Evolutionary conservation across 1,139 yeast species (phyloP), one percentile per base, ranked within the genome.

Genomic region (Hyphopichia khmerensis): DNA sequence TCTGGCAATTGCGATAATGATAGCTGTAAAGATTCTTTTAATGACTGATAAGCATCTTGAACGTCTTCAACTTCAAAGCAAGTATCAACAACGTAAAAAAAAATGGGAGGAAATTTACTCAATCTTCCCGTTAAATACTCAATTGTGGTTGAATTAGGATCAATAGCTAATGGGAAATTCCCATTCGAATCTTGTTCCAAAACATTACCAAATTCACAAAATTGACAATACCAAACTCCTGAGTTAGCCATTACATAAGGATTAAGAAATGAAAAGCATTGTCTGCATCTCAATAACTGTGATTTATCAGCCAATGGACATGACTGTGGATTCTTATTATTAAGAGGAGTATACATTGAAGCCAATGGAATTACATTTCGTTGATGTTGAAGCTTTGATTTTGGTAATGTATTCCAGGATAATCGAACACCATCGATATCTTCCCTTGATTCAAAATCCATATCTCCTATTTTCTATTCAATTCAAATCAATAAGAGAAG

Each of bases 371-470:
- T 72, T 1, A 80, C 74, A 40, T 80, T 73, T 39, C 84, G 62
- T 24, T 77, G 71, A 42, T 82, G 81, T 44, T 82, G 86, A 36
- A 77, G 69, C 51, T 75, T 75, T 11, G 84, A 73, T 33, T 79
- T 67, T 13, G 93, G 90, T 42, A 93, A 74, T 39, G 81, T 79
- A 63, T 88, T 91, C 96, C 98, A 93, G 19, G 96, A 79, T 62
- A 87, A 80, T 52, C 98, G 81, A 39, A 90, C 82, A 43, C 98
- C 99, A 60, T 91, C 95, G 45, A 68, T 65, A 60, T 93, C 98
- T 65, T 93, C 99, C 55, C 80, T 78, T 36, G 80, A 79, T 64
- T 91, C 98, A 64, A 90, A 89, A 60, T 84, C 86, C 87, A 50
- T 51, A 8, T 8, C 24, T 21, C 24, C 8, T 21, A 6, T 21